Conservation (phyloP, 2,329 filamentous ascomycete genomes). For the Apiospora kogelbergensis region DNA sequence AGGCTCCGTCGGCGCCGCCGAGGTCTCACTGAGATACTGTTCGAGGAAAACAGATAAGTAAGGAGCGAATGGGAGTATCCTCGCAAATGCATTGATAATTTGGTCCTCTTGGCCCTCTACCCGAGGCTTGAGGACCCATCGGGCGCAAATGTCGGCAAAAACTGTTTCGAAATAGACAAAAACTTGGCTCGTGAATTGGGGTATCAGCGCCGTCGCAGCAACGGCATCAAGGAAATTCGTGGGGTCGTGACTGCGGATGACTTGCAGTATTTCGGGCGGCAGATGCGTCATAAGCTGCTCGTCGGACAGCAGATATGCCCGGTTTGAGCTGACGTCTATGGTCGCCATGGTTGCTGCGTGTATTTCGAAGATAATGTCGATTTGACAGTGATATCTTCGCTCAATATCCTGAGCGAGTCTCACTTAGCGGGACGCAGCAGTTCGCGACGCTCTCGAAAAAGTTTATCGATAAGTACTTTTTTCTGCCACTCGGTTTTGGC, state of each 20-base stretch:
- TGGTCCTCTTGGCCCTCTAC: constrained; percentile 37
- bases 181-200: constrained; percentile 69
- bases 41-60: constrained; percentile 74
- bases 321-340: constrained; percentile 55
- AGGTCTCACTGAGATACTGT: constrained; percentile 36
- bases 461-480: constrained; percentile 17
- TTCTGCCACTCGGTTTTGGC: constrained; percentile 18
- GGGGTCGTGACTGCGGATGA: constrained; percentile 63
- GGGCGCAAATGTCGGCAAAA: constrained; percentile 79
- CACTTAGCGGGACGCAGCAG: constrained; percentile 12
- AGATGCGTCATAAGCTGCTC: constrained; percentile 56
- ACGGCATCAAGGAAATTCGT: constrained; percentile 70
- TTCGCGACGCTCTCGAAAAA: constrained; percentile 17
- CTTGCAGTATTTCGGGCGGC: constrained; percentile 67
- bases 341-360: constrained; percentile 46
- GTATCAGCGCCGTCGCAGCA: constrained; percentile 66
- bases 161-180: constrained; percentile 73
- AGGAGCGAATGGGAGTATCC: constrained; percentile 79
- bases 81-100: constrained; percentile 72
- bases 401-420: constrained; percentile 15
- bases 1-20: constrained; percentile 17
- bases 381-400: neutral
- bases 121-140: constrained; percentile 63
- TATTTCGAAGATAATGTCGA: neutral
- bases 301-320: constrained; percentile 56